Percentiles rank a stretch among this genome's conserved stretches.
Conservation (phyloP, 768 basidiomycete species). For the Tylopilus balloui region DNA sequence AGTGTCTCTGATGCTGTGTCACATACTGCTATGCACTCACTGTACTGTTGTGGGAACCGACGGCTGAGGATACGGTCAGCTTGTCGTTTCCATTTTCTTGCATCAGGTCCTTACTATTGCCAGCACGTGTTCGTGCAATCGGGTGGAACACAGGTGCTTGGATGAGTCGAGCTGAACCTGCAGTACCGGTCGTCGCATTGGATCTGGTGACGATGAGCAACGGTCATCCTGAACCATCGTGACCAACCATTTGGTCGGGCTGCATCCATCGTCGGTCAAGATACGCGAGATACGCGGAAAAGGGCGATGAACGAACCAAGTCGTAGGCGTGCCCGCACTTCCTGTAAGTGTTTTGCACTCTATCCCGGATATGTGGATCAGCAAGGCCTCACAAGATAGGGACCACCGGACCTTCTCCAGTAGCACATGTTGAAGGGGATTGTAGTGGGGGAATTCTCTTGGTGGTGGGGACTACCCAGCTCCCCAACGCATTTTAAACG, state of each 20-base stretch:
- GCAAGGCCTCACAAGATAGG: slow-evolving; percentile 6
- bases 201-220: slow-evolving; percentile 41
- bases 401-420: slow-evolving; percentile 57
- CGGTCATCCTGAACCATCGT: slow-evolving; percentile 1
- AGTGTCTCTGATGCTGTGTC: slow-evolving; percentile 8
- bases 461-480: neutral
- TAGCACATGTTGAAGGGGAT: slow-evolving; percentile 52
- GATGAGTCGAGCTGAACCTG: slow-evolving; percentile 68
- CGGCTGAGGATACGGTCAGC: slow-evolving; percentile 42
- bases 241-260: slow-evolving; percentile 58
- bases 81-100: slow-evolving; percentile 6
- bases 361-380: slow-evolving; percentile 28
- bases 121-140: slow-evolving; percentile 61
- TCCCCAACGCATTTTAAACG: slow-evolving; percentile 24
- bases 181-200: slow-evolving; percentile 61
- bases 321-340: slow-evolving; percentile 52
- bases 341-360: slow-evolving; percentile 61
- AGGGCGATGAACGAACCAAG: slow-evolving; percentile 39
- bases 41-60: slow-evolving; percentile 66
- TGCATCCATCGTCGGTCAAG: slow-evolving; percentile 26
- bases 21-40: slow-evolving; percentile 38
- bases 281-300: slow-evolving; percentile 6
- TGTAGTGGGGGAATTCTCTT: slow-evolving; percentile 15
- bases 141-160: slow-evolving; percentile 50
- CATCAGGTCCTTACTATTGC: slow-evolving; percentile 59